Evolutionary conservation across 352 stramenopile genomes (phyloP), one percentile per base, ranked within the genome.

Genomic region (Globisporangium iwayamae): DNA sequence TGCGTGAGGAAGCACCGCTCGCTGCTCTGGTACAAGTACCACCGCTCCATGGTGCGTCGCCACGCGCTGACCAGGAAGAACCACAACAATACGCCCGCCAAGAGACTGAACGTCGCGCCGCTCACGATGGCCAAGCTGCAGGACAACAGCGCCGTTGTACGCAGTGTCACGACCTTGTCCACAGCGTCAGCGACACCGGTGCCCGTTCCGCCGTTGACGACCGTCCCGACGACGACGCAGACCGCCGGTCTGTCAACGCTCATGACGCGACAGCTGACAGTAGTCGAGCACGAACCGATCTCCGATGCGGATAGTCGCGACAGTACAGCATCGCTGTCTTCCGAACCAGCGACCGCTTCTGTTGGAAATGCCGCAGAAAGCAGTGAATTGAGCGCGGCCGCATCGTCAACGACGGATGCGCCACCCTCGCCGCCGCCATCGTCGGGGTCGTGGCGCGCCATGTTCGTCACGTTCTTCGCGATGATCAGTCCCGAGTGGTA

Each of bases 401-500:
- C 36, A 34, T 25, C 22, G 9, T 11, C 20, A 1, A 34, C 22
- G 11, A 53, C 62, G 4, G 38, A 68, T 20, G 47, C n/a, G 30
- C 54, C 62, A 30, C 43, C 56, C 14, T 68, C 62, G 39, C 39
- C 53, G 32, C 38, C 62, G 8, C 39, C 62, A 28, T 63, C 62
- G 25, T 75, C 74, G 22, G 60, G 50, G 11, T 74, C 74, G 9
- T 89, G 79, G 79, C 78, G 74, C 51, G 72, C 75, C 22, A 84
- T 86, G 66, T 71, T 89, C 41, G 64, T 89, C 54, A 76, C 77
- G 22, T 61, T 89, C 51, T 83, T 87, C 14, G 74, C 78, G 9
- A 84, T 89, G 74, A 83, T 89, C 52, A 76, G 77, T 54, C 79
- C 79, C 14, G 78, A 87, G 18, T 75, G 73, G 71, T 45, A 60